Base-by-base conservation (phyloP, 495 filamentous ascomycete species). In the Physcia stellaris region DNA sequence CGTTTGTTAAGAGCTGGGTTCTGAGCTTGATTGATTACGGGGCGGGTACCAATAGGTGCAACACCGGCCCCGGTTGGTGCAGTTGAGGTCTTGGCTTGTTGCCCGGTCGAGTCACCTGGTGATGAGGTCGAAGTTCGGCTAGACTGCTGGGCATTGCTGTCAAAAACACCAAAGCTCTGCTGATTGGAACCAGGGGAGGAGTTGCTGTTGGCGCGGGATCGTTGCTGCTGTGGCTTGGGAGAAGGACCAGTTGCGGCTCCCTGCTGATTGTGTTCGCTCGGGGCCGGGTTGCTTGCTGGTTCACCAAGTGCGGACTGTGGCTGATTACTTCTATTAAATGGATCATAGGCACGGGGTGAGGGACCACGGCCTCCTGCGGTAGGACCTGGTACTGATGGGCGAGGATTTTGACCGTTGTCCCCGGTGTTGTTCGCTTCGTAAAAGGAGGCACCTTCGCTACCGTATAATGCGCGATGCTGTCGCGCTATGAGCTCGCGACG, bases 401-500 rank as follows among this genome's bases (percentile, higher is more conserved):
- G 75, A 29, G 73, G 58, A 28, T 61, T 60, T 37, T 64, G 61
- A 15, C 60, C 64, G 33, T 88, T 83, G 41, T 83, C 75, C 22
- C 63, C 63, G 54, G 80, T 76, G 46, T 59, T 68, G 41, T 58
- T 71, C 31, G 62, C 61, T 38, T 73, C 73, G 43, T 68, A 66
- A 57, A 73, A 86, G 29, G 60, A 55, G 36, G 59, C 70, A 51
- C 70, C 72, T 42, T 87, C 78, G 43, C 76, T 72, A 55, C 84
- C 84, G 59, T 94, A 98, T 48, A 98, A 61, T 34, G 86, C 86
- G 46, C 79, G 81, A 57, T 90, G 86, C 60, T 98, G 90, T 53
- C 87, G 87, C 48, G 86, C 81, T 51, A 98, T 88, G 50, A 98
- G 75, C 42, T 95, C 86, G 43, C 90, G 88, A 52, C 90, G 86